Evolutionary conservation across 1,284 basidiomycete species (phyloP).

Genomic region (Exobasidium cylindrosporum): DNA sequence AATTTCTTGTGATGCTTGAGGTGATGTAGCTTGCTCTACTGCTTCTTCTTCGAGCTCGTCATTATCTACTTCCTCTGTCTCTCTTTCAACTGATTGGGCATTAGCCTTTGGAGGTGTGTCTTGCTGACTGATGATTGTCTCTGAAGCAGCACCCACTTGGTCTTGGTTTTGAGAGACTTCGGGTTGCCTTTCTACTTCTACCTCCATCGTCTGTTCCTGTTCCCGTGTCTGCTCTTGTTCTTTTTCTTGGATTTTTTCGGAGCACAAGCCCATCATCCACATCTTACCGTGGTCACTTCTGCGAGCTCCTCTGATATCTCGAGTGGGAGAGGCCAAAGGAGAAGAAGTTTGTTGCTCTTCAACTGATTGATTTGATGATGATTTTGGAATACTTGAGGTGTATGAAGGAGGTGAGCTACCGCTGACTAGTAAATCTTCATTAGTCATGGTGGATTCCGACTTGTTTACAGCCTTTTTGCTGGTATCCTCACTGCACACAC

Average conservation of each 20-base stretch:
- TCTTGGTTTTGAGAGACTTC: too few relatives aligned
- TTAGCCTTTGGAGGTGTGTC: too few relatives aligned
- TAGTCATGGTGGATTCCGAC: neutral
- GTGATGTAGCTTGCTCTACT: neutral
- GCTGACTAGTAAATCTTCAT: neutral
- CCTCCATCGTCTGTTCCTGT: neutral
- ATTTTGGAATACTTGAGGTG: neutral
- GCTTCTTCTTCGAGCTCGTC: neutral
- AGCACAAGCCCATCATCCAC: neutral
- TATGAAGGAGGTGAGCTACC: neutral
- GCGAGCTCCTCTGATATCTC: conserved; percentile 5
- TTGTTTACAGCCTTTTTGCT: neutral
- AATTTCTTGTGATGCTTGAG: neutral
- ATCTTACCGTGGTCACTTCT: neutral
- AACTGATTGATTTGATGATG: neutral
- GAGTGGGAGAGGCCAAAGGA: conserved; percentile 6
- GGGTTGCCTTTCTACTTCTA: too few relatives aligned
- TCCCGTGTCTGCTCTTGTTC: neutral
- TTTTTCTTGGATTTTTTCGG: neutral
- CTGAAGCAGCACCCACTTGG: neutral
- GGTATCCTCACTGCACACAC: neutral
- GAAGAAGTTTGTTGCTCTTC: conserved; percentile 10
- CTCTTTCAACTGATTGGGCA: neutral
- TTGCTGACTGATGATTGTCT: too few relatives aligned
- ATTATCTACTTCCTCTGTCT: neutral